Base-by-base conservation (phyloP, 768 basidiomycete species). In the Podaxis rugospora region DNA sequence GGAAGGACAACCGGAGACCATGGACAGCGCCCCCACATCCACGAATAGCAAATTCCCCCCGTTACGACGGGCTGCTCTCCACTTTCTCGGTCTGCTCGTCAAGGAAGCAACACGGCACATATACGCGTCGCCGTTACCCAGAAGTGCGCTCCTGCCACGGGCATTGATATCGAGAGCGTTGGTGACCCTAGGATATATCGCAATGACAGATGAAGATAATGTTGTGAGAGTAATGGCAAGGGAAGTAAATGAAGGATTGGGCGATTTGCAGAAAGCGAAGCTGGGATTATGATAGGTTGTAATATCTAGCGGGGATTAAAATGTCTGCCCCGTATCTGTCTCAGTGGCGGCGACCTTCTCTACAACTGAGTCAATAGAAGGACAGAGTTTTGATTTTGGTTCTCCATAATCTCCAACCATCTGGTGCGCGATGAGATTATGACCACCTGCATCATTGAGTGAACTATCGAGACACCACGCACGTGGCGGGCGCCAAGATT, bases 291-390 rank as follows among this genome's bases (percentile, higher is more conserved):
- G 64, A 21, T 25, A 25, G 37, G 14, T 35, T 47, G 10, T 61
- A 54, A n/a, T 44, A 50, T 49, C n/a, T 60, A 63, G 32, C 7
- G 5, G 27, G 23, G 10, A 21, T 52, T 13, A 28, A 25, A 56
- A 72, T 83, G 72, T 85, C 67, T 76, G 80, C 91, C 90, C 82
- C 93, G 92, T 93, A 95, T 94, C 93, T 95, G 93, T 95, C 93
- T 84, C 87, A 89, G 78, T 78, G 76, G 78, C 76, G 75, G 85
- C 76, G 64, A 68, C 76, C 83, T 90, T 69, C 61, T 73, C 68
- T 75, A 78, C 76, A 83, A 76, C 85, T 86, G 86, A 90, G 92
- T 93, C 93, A 94, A 89, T 85, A 75, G 64, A 80, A 88, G 81
- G 90, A 86, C 77, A 79, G 60, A 40, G 64, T 65, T 83, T 59